Conservation (phyloP, 306 rosid species). For the Luffa acutangula region DNA sequence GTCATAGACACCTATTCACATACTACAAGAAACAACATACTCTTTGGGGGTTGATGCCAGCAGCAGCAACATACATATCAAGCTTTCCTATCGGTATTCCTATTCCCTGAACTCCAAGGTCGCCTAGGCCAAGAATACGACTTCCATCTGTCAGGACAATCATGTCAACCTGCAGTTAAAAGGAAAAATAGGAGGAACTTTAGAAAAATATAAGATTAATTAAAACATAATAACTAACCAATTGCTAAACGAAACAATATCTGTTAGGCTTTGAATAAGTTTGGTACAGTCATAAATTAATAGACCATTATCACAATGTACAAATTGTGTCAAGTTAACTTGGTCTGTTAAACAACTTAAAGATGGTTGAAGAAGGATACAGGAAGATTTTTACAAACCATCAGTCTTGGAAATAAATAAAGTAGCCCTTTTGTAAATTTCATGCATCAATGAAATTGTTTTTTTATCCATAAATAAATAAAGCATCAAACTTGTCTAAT, state of each 20-base stretch:
- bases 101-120: constrained; percentile 99
- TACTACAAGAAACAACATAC: constrained; percentile 35
- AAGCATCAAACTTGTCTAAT: too few relatives aligned
- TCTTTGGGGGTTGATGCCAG: constrained; percentile 90
- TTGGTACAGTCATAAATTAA: background rate
- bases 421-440: too few relatives aligned
- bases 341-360: background rate
- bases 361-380: background rate
- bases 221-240: background rate
- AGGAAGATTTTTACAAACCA: background rate
- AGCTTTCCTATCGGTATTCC: constrained; percentile 98
- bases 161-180: constrained; percentile 87
- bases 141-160: constrained; percentile 98
- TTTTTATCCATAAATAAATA: too few relatives aligned
- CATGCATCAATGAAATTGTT: too few relatives aligned
- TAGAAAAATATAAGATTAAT: background rate
- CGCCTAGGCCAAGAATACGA: constrained; percentile 98
- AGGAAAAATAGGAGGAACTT: constrained; percentile 4
- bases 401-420: background rate
- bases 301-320: background rate
- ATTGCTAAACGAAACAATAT: background rate
- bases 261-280: background rate
- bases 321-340: background rate
- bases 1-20: background rate
- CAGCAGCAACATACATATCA: constrained; percentile 98